Evolutionary conservation across 2,329 filamentous ascomycete species (phyloP), one percentile per base, ranked within the genome.

Genomic region (Polychaeton citri): DNA sequence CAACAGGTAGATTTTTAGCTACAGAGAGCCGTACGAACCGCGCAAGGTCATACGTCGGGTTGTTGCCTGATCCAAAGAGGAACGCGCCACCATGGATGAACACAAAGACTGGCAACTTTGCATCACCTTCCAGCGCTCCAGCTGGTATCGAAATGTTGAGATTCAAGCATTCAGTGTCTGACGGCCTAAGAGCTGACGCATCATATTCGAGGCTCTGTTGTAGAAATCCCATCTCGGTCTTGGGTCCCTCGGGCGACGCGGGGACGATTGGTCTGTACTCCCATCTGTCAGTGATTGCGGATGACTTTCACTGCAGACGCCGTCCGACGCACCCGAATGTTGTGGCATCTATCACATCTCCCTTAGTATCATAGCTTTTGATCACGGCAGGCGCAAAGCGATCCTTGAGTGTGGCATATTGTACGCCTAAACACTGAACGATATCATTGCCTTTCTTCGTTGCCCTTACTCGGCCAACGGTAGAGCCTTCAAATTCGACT

Each of bases 61-160:
- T 73, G 30, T 61, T 69, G 30, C 62, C 67, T 3, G 65, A 65
- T 2, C 69, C 70, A 2, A 65, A 57, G 2, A 54, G 51, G 33
- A 69, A 65, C 0, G 64, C 69, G 8, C 70, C 69, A 0, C 70
- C 70, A 39, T 73, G 68, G 4, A 74, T 60, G 42, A 69, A 71
- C 2, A 69, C 58, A 26, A 71, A 57, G 0, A 72, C 68, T 0
- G 69, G 70, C 2, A 72, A 51, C 5, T 58, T 60, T 9, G 52
- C 49, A 4, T 36, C 15, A 13, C 8, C 4, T 12, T 18, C 21
- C 15, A 13, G 19, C 13, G 19, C 12, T 12, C 6, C 9, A 1
- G 28, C 32, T 1, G 69, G 69, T 0, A 65, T 55, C 0, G 65
- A 63, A 33, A 74, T 63, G 40, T 71, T 72, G 13, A 73, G 50